These are phyloP conservation scores for Alliaria petiolata DNA, from an alignment of 345 rosid species.

Conservation along the genomic window DNA sequence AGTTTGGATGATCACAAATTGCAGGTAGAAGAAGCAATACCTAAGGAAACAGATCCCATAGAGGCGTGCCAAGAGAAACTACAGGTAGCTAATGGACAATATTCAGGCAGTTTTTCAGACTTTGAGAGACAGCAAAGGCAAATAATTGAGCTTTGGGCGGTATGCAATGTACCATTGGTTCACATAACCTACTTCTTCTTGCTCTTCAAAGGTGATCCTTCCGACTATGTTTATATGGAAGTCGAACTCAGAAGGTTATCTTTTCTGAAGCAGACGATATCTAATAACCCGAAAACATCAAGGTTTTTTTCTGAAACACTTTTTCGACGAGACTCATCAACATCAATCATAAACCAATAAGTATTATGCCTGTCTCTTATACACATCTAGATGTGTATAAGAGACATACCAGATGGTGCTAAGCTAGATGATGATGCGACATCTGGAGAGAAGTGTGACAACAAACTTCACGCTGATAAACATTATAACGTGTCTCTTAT, in stretches of 20 bases:
- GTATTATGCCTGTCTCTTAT: too few relatives aligned
- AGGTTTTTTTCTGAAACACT: constrained; percentile 15
- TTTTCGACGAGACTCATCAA: not conserved
- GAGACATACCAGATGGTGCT: too few relatives aligned
- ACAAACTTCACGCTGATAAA: too few relatives aligned
- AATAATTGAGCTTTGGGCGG: constrained; percentile 65
- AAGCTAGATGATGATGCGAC: too few relatives aligned
- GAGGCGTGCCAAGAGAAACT: constrained; percentile 9
- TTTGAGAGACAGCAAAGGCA: constrained; percentile 52
- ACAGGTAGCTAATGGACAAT: constrained; percentile 11
- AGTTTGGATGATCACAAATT: not conserved
- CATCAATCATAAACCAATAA: not conserved
- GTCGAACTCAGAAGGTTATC: constrained; percentile 74
- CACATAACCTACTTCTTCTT: constrained; percentile 77
- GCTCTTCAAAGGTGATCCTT: constrained; percentile 78
- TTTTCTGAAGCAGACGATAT: constrained; percentile 48
- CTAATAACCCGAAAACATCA: constrained; percentile 32
- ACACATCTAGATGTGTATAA: too few relatives aligned
- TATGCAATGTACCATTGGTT: constrained; percentile 60
- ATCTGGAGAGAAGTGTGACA: too few relatives aligned
- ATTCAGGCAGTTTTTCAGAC: constrained; percentile 36
- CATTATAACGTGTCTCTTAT: too few relatives aligned
- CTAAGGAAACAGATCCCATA: constrained; percentile 14
- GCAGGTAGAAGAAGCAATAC: constrained; percentile 32
- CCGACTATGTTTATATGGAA: constrained; percentile 70